These are phyloP conservation scores for Pythium utonaiense DNA, from an alignment of 352 stramenopile species.

Conservation along the genomic window DNA sequence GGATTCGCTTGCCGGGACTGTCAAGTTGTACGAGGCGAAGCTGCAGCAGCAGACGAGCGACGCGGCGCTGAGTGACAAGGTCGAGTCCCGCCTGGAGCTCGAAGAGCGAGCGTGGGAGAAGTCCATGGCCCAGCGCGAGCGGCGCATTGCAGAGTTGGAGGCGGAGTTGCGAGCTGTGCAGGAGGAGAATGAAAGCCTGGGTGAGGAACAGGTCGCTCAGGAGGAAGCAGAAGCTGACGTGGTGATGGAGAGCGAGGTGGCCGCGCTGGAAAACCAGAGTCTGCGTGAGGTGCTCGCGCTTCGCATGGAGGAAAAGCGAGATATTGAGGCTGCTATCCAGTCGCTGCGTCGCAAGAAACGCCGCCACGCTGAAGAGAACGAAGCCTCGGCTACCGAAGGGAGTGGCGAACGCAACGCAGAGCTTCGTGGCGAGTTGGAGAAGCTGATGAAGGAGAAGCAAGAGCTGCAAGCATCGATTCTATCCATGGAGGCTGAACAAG, in stretches of 20 bases:
- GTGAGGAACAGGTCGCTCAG: slow-evolving; percentile 22
- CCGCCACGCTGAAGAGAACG: background rate
- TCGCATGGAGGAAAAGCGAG: slow-evolving; percentile 50
- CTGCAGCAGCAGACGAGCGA: slow-evolving; percentile 32
- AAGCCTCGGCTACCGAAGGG: slow-evolving; percentile 1
- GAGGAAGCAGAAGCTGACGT: slow-evolving; percentile 19
- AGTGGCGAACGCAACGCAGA: background rate
- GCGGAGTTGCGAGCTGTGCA: slow-evolving; percentile 48
- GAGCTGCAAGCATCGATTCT: slow-evolving; percentile 45
- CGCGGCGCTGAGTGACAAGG: slow-evolving; percentile 44
- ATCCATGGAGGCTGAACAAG: slow-evolving; percentile 32
- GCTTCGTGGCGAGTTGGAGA: slow-evolving; percentile 26
- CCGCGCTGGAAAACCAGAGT: slow-evolving; percentile 24
- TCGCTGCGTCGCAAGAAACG: slow-evolving; percentile 46
- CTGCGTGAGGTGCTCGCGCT: slow-evolving; percentile 46
- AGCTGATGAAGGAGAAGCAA: slow-evolving; percentile 45
- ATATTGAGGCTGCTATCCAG: slow-evolving; percentile 55
- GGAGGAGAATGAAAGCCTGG: slow-evolving; percentile 4
- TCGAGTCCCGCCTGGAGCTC: slow-evolving; percentile 50
- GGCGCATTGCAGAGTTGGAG: slow-evolving; percentile 42
- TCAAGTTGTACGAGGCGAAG: slow-evolving; percentile 35
- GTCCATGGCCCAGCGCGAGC: slow-evolving; percentile 50
- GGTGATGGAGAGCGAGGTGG: slow-evolving; percentile 21
- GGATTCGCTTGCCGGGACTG: slow-evolving; percentile 37
- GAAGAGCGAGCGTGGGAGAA: slow-evolving; percentile 59